Evolutionary conservation across 305 asterid species (phyloP).

Genomic region (Plantago rigida): DNA sequence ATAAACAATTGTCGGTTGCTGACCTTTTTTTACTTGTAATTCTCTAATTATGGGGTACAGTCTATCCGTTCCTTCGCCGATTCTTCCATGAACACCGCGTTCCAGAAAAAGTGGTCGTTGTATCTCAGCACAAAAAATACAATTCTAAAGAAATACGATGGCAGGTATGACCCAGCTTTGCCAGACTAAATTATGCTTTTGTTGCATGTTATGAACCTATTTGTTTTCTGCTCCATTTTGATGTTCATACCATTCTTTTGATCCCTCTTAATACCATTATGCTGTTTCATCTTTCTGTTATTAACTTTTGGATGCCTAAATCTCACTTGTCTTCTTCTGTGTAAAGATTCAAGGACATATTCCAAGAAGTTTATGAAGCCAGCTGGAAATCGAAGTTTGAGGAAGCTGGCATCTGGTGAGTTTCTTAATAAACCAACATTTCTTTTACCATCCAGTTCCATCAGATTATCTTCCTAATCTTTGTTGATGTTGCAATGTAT

Average conservation of each 20-base stretch:
- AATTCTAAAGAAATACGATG: constrained; percentile 85
- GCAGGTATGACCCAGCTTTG: constrained; percentile 45
- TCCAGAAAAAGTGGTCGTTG: constrained; percentile 89
- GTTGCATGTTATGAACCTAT: background rate
- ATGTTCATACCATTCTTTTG: background rate
- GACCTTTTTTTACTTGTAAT: too few relatives aligned
- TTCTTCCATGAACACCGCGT: constrained; percentile 90
- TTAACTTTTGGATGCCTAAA: too few relatives aligned
- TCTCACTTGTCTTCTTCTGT: too few relatives aligned
- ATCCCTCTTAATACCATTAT: too few relatives aligned
- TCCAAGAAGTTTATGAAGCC: constrained; percentile 85
- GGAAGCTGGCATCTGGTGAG: constrained; percentile 81
- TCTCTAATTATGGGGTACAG: constrained; percentile 26
- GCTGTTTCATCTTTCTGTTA: too few relatives aligned
- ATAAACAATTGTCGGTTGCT: too few relatives aligned
- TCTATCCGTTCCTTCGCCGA: constrained; percentile 80
- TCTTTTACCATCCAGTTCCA: too few relatives aligned
- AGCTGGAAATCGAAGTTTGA: constrained; percentile 76
- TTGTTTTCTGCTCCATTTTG: constrained; percentile 5
- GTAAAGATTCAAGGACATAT: constrained; percentile 79
- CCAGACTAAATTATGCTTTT: too few relatives aligned
- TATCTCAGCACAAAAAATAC: constrained; percentile 98
- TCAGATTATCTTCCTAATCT: too few relatives aligned
- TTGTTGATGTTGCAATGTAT: too few relatives aligned
- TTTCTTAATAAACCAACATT: constrained; percentile 15